These are phyloP conservation scores for Ramaria rubella DNA, from an alignment of 768 basidiomycete species.

Conservation along the genomic window DNA sequence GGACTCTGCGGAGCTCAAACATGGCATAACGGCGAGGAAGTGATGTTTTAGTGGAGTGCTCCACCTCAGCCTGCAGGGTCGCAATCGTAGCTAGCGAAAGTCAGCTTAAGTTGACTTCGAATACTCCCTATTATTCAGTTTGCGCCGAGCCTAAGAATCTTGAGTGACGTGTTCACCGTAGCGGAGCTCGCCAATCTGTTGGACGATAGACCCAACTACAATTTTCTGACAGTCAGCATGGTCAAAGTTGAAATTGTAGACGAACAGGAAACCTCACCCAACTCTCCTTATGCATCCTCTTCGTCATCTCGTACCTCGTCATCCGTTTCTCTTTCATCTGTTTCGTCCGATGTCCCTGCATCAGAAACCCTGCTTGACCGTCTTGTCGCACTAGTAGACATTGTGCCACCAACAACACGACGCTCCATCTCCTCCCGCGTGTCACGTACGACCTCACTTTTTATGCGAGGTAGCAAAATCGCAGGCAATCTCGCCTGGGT, in stretches of 20 bases:
- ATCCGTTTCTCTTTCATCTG: constrained; percentile 70
- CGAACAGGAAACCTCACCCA: constrained; percentile 59
- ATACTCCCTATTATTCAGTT: too few relatives aligned
- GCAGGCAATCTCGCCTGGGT: constrained; percentile 92
- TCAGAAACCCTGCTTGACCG: constrained; percentile 88
- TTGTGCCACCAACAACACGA: constrained; percentile 87
- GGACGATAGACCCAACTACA: background rate
- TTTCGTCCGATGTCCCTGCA: constrained; percentile 60
- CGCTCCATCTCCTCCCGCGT: constrained; percentile 61
- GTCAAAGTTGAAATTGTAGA: constrained; percentile 91
- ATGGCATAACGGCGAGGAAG: too few relatives aligned
- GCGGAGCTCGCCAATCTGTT: background rate
- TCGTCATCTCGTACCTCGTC: constrained; percentile 69
- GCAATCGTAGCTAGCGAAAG: too few relatives aligned
- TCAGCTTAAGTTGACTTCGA: too few relatives aligned
- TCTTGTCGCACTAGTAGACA: constrained; percentile 87
- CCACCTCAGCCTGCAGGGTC: too few relatives aligned
- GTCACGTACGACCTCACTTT: constrained; percentile 51
- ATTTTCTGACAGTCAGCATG: constrained; percentile 41
- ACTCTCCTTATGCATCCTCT: constrained; percentile 68
- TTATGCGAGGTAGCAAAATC: constrained; percentile 62
- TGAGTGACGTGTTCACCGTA: too few relatives aligned
- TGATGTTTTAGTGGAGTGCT: too few relatives aligned
- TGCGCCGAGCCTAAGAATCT: too few relatives aligned
- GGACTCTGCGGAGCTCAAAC: too few relatives aligned